Percentiles rank a stretch among this genome's conserved stretches.
Evolutionary conservation across 2,329 filamentous ascomycete genomes (phyloP).

Genomic region (Monosporascus sp.): DNA sequence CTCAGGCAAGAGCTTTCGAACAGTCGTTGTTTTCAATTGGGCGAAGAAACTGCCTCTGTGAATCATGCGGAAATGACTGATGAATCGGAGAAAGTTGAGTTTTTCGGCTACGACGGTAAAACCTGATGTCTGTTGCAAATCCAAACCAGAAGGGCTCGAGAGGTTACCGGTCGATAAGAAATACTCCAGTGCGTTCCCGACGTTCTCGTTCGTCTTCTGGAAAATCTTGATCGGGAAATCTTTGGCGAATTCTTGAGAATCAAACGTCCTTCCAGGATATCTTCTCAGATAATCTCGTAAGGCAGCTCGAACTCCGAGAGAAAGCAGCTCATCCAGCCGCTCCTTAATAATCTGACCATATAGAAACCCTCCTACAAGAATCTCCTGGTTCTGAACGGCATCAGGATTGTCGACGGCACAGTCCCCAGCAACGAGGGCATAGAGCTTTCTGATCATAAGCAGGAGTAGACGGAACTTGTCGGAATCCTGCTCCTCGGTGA

Average conservation of each 20-base stretch:
- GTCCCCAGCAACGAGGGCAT: slow-evolving; percentile 85
- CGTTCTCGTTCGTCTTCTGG: slow-evolving; percentile 76
- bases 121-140: slow-evolving; percentile 89
- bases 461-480: slow-evolving; percentile 94
- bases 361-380: slow-evolving; percentile 85
- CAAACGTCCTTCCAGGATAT: slow-evolving; percentile 64
- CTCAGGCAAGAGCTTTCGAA: slow-evolving; percentile 90
- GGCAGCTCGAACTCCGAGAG: slow-evolving; percentile 43
- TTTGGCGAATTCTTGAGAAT: slow-evolving; percentile 68
- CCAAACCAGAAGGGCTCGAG: slow-evolving; percentile 82
- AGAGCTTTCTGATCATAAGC: slow-evolving; percentile 95
- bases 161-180: slow-evolving; percentile 96
- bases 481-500: slow-evolving; percentile 75
- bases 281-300: slow-evolving; percentile 54
- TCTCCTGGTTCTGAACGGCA: slow-evolving; percentile 92
- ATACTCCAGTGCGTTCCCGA: slow-evolving; percentile 85
- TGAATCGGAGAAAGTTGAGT: slow-evolving; percentile 97
- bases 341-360: slow-evolving; percentile 97
- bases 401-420: slow-evolving; percentile 94
- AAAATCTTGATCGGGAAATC: slow-evolving; percentile 79
- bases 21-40: slow-evolving; percentile 92
- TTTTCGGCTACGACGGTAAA: slow-evolving; percentile 98
- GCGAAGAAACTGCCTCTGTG: slow-evolving; percentile 99
- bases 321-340: slow-evolving; percentile 81
- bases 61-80: slow-evolving; percentile 98